Evolutionary conservation across 2,329 filamentous ascomycete species (phyloP), one percentile per base, ranked within the genome.

Genomic region (Trichoderma simmonsii): DNA sequence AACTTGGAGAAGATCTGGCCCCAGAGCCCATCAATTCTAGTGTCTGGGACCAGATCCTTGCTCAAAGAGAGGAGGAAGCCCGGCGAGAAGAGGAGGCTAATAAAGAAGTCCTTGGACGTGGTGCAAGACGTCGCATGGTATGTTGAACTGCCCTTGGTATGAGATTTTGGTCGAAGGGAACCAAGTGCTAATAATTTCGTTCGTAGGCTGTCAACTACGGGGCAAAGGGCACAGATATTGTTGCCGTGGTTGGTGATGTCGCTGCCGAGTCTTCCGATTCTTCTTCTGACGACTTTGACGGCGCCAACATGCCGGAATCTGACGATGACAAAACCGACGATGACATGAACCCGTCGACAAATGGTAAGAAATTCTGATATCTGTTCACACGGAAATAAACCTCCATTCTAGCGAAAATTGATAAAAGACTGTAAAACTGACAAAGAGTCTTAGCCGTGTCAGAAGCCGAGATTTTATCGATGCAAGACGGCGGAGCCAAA

Each of bases 41-140:
- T 43, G 89, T 97, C 0, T 99, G 97, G 97, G 94, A 97, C 69
- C 91, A 91, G 76, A 98, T 99, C 73, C 85, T 99, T 43, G 90
- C 91, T 68, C 89, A 97, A 78, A 90, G 96, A 74, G 93, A 97
- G 80, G 90, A 89, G 56, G 90, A 92, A 70, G 95, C 94, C 3
- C 87, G 89, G n/a, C 89, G 89, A 71, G 90, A 94, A 76, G 90
- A 90, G 8, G 90, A 90, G 39, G 86, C 79, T 18, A 89, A 90
- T 72, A 86, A 90, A 63, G 89, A 97, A 79, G 89, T 89, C n/a
- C 89, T 98, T 62, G 96, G 96, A 12, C 90, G 96, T 73, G 96
- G 96, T 51, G 93, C 93, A 74, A 89, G 96, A 75, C 90, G 90
- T 74, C 89, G 92, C 73, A 78, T 75, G 65, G 82, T 83, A 74